These are phyloP conservation scores for Coniochaeta hoffmannii DNA, from an alignment of 2,329 filamentous ascomycete genomes.

Conservation along the genomic window DNA sequence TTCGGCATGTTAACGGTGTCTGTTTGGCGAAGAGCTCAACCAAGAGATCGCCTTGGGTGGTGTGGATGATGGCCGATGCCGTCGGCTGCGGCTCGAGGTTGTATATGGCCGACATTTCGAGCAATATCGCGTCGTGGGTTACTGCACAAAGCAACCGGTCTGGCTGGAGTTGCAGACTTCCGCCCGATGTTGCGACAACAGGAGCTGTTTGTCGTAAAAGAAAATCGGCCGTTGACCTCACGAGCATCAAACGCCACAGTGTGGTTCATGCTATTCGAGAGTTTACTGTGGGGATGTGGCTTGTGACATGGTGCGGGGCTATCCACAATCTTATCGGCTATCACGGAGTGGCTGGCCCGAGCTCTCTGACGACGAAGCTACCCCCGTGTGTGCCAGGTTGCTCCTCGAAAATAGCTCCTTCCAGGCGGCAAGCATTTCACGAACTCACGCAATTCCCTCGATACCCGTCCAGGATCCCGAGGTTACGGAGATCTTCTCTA, in stretches of 20 bases:
- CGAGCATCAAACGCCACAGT: background rate
- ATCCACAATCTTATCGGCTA: background rate
- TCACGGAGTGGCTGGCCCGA: background rate
- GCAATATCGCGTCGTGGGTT: background rate
- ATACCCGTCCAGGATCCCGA: background rate
- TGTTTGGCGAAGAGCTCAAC: conserved; percentile 95
- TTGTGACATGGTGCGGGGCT: background rate
- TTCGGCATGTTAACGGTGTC: conserved; percentile 81
- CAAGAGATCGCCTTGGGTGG: conserved; percentile 79
- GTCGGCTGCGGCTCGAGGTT: conserved; percentile 93
- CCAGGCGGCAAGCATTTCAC: background rate
- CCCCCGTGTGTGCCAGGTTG: background rate
- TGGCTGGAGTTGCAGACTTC: background rate
- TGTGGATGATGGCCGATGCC: conserved; percentile 84
- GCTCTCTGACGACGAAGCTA: conserved; percentile 1
- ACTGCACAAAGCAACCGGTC: background rate
- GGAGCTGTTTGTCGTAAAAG: background rate
- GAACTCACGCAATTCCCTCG: background rate
- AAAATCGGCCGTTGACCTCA: background rate
- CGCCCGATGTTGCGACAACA: background rate
- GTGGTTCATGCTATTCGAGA: background rate
- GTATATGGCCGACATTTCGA: conserved; percentile 77
- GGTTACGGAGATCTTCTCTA: background rate
- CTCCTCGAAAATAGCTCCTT: conserved; percentile 1
- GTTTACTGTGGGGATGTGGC: no score